Evolutionary conservation across 108 stramenopile genomes (phyloP), one percentile per base, ranked within the genome.

Genomic region (Cyclotella atomus): DNA sequence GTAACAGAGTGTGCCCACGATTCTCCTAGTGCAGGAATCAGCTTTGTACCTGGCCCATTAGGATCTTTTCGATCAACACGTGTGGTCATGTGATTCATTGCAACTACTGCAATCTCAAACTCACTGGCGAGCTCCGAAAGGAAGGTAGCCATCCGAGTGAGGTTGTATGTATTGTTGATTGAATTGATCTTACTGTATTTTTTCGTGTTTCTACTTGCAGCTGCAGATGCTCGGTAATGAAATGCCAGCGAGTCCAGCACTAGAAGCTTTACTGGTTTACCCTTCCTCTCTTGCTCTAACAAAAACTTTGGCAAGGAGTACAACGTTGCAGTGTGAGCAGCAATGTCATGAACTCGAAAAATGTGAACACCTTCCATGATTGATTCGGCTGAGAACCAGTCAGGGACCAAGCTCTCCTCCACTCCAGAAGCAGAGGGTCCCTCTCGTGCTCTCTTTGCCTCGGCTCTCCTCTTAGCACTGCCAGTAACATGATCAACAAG

Each of bases 71-170:
- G 73, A 17, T 65, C 78, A 33, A 89, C 23, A 29, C 84, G 87
- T 49, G 89, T 97, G 21, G 98, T 98, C 95, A 98, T 95, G 77
- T 98, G 98, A 83, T 98, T 98, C 70, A 91, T 85, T 15, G 88
- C 91, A 14, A 97, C 88, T 17, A 96, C 92, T 5, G 97, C 97
- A 29, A 94, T 10, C 49, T 89, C 60, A 64, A 83, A 75, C 15
- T 83, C 73, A 20, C 67, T 59, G 3, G 94, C 94, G 70, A 97
- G 33, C 52, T 88, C 82, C 15, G 84, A 63, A 67, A 99, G 76
- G 59, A 87, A 82, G 27, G 89, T 70, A 19, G 92, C 94, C 66
- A 92, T 74, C 19, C 67, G 64, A 28, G 81, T 82, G 47, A 99
- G 75, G 43, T 83, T 65, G 44, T 87, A 78, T 9, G 94, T 88